phyloP scores from a whole-genome alignment of 371 early-diverging fungal genomes.

The Nematocida sp. region DNA sequence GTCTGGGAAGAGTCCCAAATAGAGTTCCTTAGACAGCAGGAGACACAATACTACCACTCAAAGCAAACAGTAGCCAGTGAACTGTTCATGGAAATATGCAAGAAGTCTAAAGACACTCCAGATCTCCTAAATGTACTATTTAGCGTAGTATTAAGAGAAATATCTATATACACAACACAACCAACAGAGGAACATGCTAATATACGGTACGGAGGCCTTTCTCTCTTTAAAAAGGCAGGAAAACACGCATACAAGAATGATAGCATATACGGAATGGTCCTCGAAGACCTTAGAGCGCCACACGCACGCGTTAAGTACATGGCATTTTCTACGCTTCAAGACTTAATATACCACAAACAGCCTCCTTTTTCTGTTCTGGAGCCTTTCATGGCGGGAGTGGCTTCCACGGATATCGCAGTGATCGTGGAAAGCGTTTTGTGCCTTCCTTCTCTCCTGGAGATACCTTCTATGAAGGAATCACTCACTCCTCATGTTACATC shows the following conservation, averaged over 20 bases:
- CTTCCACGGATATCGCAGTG: slow-evolving; percentile 51
- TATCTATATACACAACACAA: slow-evolving; percentile 29
- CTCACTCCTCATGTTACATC: slow-evolving; percentile 55
- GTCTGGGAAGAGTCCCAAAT: slow-evolving; percentile 60
- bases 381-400: slow-evolving; percentile 31
- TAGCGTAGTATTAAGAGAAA: slow-evolving; percentile 35
- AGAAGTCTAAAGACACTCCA: slow-evolving; percentile 28
- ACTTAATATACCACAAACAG: slow-evolving; percentile 60
- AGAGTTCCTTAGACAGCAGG: slow-evolving; percentile 60
- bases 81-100: slow-evolving; percentile 60
- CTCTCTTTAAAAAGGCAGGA: slow-evolving; percentile 54
- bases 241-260: slow-evolving; percentile 43
- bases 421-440: slow-evolving; percentile 62
- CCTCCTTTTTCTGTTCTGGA: slow-evolving; percentile 48
- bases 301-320: slow-evolving; percentile 44
- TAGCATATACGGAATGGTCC: slow-evolving; percentile 36
- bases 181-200: slow-evolving; percentile 15
- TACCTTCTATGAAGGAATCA: not conserved
- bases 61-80: slow-evolving; percentile 29
- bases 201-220: slow-evolving; percentile 58
- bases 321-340: slow-evolving; percentile 59
- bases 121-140: slow-evolving; percentile 40
- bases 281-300: slow-evolving; percentile 54
- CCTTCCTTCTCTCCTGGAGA: slow-evolving; percentile 57
- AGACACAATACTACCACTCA: slow-evolving; percentile 54